Base-by-base conservation (phyloP, 139 green algal genomes). In the Choricystis sp. region DNA sequence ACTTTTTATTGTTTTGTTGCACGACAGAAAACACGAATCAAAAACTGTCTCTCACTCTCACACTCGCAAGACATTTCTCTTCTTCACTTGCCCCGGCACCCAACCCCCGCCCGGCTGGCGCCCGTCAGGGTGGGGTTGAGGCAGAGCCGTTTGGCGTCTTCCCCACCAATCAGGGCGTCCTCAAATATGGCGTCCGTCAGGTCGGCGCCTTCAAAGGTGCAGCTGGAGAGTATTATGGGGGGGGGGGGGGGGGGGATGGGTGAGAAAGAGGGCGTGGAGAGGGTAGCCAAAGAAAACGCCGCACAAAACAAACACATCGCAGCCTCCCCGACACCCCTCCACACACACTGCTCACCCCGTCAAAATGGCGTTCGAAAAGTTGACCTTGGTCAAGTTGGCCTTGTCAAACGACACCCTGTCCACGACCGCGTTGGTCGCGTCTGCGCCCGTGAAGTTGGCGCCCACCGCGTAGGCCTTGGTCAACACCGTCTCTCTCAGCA, bases 371-470 rank as follows among this genome's bases (percentile, higher is more conserved):
- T 92, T 92, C 28, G 64, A 60, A 29, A 91, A 85, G 26, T 83
- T 84, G n/a, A 71, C 73, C 19, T 66, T 64, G 22, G 29, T 70
- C 29, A 93, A 58, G 66, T 93, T 88, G 40, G 86, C 81, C 0
- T 74, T 70, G 27, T 71, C 73, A 69, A 97, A 95, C 66, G 82
- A 76, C 31, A 93, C 84, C 3, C 92, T 76, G 74, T 98, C 92
- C 23, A 98, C 60, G 19, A 97, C 86, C 0, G 86, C 83, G 65
- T 94, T 97, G 31, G 83, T 94, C 60, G 97, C 63, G 78, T 97
- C 80, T 0, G 88, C 86, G 1, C 75, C 78, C 25, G 65, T 31
- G 23, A 97, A 85, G 72, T 88, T 85, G 49, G 76, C 67, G 3
- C 71, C 64, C 0, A 84, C 71, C 1, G 89, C 91, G 66, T 95